Percentiles rank a stretch among this genome's conserved stretches.
Evolutionary conservation across 148 eudicot genomes (phyloP).

Genomic region (Mesembryanthemum crystallinum): DNA sequence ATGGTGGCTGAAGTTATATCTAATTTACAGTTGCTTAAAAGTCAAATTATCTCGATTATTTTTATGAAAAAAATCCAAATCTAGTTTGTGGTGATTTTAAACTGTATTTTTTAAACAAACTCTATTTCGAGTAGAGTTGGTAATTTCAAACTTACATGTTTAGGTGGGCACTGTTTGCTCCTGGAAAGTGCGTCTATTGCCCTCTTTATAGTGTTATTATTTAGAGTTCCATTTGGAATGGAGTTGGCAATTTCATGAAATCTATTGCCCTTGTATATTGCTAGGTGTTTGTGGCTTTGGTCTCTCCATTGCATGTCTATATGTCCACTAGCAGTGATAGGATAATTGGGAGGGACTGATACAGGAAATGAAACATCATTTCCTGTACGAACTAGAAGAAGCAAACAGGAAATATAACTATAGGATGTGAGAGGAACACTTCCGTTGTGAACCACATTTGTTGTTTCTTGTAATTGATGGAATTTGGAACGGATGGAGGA

Average conservation of each 20-base stretch:
- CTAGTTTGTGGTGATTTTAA: no score
- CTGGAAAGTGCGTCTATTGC: no score
- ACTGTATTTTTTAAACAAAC: no score
- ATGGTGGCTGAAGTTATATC: no score
- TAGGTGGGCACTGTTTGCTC: no score
- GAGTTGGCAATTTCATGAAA: background rate
- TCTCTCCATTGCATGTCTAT: background rate
- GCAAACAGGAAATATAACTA: slow-evolving; percentile 9
- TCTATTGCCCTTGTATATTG: background rate
- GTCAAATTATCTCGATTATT: no score
- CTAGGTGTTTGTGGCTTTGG: background rate
- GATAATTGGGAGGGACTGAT: slow-evolving; percentile 1
- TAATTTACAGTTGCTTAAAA: no score
- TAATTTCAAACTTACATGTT: no score
- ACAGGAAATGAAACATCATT: slow-evolving; percentile 5
- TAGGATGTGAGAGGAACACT: slow-evolving; percentile 14
- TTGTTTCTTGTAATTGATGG: background rate
- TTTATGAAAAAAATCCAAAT: no score
- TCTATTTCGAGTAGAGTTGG: no score
- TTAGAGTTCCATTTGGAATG: no score
- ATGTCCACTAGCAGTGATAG: background rate
- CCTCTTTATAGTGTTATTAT: no score
- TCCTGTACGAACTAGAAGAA: slow-evolving; percentile 3
- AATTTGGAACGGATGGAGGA: slow-evolving; percentile 19
- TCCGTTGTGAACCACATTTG: slow-evolving; percentile 1